Base-by-base conservation (phyloP, 805 yeast genomes). In the Suhomyces sp. region DNA sequence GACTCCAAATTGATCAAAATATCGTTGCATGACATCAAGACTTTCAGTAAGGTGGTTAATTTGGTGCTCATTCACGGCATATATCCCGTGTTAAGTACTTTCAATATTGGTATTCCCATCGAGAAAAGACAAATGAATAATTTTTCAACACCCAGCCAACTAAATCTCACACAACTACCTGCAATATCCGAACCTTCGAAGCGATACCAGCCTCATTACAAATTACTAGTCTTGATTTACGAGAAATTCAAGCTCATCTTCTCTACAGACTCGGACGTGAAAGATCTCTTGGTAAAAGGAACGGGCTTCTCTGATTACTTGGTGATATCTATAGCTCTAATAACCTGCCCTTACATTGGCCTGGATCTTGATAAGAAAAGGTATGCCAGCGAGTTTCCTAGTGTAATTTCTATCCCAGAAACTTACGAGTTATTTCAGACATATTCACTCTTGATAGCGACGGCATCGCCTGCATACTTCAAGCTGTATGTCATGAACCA, bases 21-120 rank as follows among this genome's bases (percentile, higher is more conserved):
- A 13, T 89, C 97, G 0, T 73, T 93, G 8, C 91, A 89, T 60
- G 98, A 94, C 64, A 84, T 93, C 78, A 87, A 84, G 63, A 78
- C 82, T 3, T 80, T 94, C 51, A 85, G 87, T 33, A 79, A 76
- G 20, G 62, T 93, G 43, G 66, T 87, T 17, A 86, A 85, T 56
- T 52, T 86, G 9, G 73, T 92, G 1, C 81, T 91, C 0, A 67
- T 86, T 1, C 86, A 84, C 56, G 92, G 96, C 0, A 75, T 93
- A 0, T 86, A 86, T 57, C 82, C 91, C 0, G 79, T 81, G 47
- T 55, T 89, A 0, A 80, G 84, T 0, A 53, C 64, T 1, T 73
- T 69, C 7, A 79, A 79, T 2, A 74, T 84, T 20, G 88, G 91
- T 1, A 77, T 89, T 2, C 88, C 93, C 0, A 61, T 86, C 24